Evolutionary conservation across 2,329 filamentous ascomycete genomes (phyloP), one percentile per base, ranked within the genome.

Genomic region (Microcyclosporella mali): DNA sequence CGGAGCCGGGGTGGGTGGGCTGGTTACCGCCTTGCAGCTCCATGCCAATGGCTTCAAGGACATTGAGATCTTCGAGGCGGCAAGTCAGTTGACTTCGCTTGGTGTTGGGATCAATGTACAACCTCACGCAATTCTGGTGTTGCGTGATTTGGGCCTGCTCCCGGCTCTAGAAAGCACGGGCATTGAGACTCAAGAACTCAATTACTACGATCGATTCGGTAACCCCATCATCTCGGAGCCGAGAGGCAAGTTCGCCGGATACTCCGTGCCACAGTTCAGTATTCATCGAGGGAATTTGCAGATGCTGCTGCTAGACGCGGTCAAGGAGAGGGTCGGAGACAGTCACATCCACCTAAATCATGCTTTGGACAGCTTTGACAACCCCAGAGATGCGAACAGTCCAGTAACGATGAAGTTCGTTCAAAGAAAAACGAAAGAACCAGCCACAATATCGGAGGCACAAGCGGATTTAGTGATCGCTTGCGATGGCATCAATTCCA

Each of bases 21-120:
- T 81, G 6, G 66, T 70, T 1, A 66, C 82, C 0, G 75, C 76
- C 0, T 66, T 82, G 0, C 67, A 73, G 2, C 64, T 82, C 0
- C 69, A 78, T 43, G 63, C 70, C 21, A 66, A 74, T 43, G 63
- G 64, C 31, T 79, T 82, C 33, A 66, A 55, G n/a, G 59, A 70
- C 51, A 65, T 72, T 37, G 53, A 66, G 32, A 59, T 71, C 17
- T 71, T 66, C 50, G 69, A 72, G 47, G 63, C 68, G 2, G 63
- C 65, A 6, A 59, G 59, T 2, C 57, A 60, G n/a, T 58, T 71
- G 7, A 68, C 66, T 6, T 66, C 66, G 6, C 58, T 71, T 4
- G 69, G 69, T 4, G 68, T 70, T 1, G 69, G 69, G 3, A 72
- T 72, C 54, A 72, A 72, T 39, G 63, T 71, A 2, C 69, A 72